phyloP scores from a whole-genome alignment of 2,329 filamentous ascomycete species.

The Colletotrichum lentis region DNA sequence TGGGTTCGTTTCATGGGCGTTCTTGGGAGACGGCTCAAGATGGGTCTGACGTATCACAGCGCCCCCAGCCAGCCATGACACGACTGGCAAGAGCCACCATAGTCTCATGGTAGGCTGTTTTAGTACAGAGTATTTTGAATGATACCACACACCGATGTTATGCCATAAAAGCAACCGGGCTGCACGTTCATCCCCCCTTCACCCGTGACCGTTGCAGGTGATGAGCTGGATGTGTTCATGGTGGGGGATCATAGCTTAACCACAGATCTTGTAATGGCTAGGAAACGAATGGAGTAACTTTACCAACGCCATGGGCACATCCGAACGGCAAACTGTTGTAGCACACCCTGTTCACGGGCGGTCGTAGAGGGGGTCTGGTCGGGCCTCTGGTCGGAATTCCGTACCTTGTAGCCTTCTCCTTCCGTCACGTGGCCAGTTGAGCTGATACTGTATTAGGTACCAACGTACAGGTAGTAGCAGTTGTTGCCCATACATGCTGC shows the following conservation, averaged over 20 bases:
- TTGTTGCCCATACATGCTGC: neutral
- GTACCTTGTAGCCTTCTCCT: neutral
- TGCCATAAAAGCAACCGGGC: conserved; percentile 24
- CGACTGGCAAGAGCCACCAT: conserved; percentile 32
- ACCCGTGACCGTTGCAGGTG: conserved; percentile 11
- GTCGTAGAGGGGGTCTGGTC: conserved; percentile 30
- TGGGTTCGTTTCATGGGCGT: conserved; percentile 31
- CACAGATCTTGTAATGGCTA: neutral
- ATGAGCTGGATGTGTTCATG: conserved; percentile 6
- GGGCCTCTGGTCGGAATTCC: conserved; percentile 24
- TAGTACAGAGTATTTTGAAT: conserved; percentile 34
- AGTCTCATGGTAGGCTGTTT: conserved; percentile 30
- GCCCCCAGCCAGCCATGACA: conserved; percentile 18
- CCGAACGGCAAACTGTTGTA: conserved; percentile 14
- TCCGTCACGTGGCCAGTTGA: neutral
- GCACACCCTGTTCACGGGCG: conserved; percentile 28
- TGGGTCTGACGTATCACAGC: conserved; percentile 29
- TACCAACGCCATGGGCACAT: conserved; percentile 28
- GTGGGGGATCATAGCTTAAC: conserved; percentile 4
- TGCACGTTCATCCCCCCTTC: conserved; percentile 12
- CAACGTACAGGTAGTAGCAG: neutral
- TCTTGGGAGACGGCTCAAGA: conserved; percentile 21
- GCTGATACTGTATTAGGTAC: neutral
- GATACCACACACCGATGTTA: conserved; percentile 30
- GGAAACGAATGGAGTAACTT: conserved; percentile 10